phyloP scores from a whole-genome alignment of 2,329 filamentous ascomycete species.

The Alternaria gansuensis region DNA sequence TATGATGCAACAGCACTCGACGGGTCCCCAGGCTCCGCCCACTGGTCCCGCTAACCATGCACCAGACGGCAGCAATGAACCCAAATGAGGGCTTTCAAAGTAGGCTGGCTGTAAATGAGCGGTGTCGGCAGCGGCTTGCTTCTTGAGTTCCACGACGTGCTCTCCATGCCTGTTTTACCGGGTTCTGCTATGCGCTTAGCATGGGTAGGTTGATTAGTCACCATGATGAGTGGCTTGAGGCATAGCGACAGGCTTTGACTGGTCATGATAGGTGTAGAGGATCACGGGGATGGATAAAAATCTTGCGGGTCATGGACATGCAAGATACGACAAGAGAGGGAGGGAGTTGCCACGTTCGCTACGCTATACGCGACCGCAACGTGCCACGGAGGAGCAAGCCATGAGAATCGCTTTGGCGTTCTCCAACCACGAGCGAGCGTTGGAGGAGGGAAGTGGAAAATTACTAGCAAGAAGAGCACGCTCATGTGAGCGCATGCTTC shows the following conservation, averaged over 20 bases:
- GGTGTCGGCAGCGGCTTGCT: conserved; percentile 18
- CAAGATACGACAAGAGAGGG: conserved; percentile 9
- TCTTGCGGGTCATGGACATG: conserved; percentile 7
- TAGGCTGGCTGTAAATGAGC: conserved; percentile 23
- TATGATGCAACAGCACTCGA: conserved; percentile 54
- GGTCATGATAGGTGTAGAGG: conserved; percentile 33
- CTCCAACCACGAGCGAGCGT: conserved; percentile 22
- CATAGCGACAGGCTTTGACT: conserved; percentile 53
- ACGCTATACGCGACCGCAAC: conserved; percentile 18
- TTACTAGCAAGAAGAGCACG: conserved; percentile 23
- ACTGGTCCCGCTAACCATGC: conserved; percentile 49
- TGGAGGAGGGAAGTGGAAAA: conserved; percentile 12
- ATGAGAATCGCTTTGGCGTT: conserved; percentile 28
- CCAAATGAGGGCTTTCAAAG: conserved; percentile 45
- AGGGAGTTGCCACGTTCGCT: conserved; percentile 9
- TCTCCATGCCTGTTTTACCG: conserved; percentile 28
- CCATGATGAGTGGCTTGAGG: conserved; percentile 34
- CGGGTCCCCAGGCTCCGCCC: conserved; percentile 49
- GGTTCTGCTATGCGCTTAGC: conserved; percentile 45
- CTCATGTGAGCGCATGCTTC: conserved; percentile 14
- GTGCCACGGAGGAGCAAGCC: conserved; percentile 23
- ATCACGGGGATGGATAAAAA: conserved; percentile 8
- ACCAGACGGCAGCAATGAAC: conserved; percentile 47
- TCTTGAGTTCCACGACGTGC: conserved; percentile 15
- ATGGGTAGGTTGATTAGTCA: conserved; percentile 37